phyloP scores from a whole-genome alignment of 2,329 filamentous ascomycete genomes.

The Fusarium nygamai region DNA sequence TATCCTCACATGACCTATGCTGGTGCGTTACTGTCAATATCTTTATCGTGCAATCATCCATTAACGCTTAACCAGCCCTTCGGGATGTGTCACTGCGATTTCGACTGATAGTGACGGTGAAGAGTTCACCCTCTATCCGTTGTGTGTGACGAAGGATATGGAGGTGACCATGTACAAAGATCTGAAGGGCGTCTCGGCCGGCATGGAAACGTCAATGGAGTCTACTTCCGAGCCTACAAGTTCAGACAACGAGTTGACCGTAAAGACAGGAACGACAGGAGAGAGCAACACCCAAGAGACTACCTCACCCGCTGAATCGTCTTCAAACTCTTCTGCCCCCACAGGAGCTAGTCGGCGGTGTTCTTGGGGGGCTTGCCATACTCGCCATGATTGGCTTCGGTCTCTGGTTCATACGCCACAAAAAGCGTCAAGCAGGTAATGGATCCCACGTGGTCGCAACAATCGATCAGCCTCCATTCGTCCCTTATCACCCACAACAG shows the following conservation, averaged over 20 bases:
- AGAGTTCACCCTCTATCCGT: not conserved
- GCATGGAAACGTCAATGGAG: not conserved
- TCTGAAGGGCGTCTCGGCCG: not conserved
- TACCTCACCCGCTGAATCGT: not conserved
- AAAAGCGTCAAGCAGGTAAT: not conserved
- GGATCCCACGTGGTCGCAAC: not conserved
- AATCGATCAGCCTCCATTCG: not conserved
- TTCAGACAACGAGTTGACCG: not conserved
- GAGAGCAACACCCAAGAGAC: not conserved
- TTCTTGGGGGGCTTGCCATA: not conserved
- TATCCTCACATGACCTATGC: not conserved
- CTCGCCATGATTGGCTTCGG: not conserved
- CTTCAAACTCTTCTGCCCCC: not conserved
- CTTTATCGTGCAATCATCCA: rapidly evolving
- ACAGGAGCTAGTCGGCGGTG: not conserved
- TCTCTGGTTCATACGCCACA: conserved; percentile 1
- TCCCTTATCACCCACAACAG: not conserved
- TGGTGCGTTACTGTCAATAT: not conserved
- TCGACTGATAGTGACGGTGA: not conserved
- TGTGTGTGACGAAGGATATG: not conserved
- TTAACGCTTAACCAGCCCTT: not conserved
- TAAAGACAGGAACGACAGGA: not conserved
- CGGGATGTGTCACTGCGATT: not conserved
- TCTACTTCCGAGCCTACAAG: not conserved
- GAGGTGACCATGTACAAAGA: not conserved